Evolutionary conservation across 192 early-diverging fungal species (phyloP).

Genomic region (Podila epicladia): DNA sequence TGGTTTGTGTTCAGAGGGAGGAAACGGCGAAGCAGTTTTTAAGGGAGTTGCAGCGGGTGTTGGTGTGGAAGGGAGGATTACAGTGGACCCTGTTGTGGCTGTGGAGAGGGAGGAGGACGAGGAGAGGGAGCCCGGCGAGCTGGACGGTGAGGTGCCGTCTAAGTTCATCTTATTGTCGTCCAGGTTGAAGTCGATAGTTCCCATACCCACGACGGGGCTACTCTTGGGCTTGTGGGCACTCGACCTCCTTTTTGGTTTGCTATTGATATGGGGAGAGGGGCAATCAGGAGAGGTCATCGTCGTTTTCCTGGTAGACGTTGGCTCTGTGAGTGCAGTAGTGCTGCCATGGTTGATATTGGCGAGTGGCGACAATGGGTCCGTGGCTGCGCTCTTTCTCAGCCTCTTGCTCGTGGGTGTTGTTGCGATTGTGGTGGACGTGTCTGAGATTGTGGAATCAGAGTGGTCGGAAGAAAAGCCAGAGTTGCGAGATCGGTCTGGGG

Average conservation of each 20-base stretch:
- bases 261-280: background rate
- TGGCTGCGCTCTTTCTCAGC: background rate
- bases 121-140: background rate
- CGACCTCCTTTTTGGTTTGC: conserved; percentile 3
- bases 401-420: background rate
- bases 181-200: background rate
- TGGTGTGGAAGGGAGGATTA: too few species aligned
- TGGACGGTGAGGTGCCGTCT: background rate
- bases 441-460: background rate
- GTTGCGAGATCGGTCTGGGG: background rate
- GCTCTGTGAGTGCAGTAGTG: too few species aligned
- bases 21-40: too few species aligned
- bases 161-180: background rate
- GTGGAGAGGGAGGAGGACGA: background rate
- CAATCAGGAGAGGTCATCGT: too few species aligned
- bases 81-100: background rate
- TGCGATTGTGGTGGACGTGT: background rate
- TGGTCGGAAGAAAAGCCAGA: background rate
- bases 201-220: background rate
- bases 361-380: background rate
- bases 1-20: too few species aligned
- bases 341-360: too few species aligned
- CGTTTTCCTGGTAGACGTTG: too few species aligned
- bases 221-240: background rate
- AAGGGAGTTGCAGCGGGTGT: too few species aligned